Percentiles rank a stretch among this genome's conserved stretches.
Evolutionary conservation across 345 rosid species (phyloP).

Genomic region (Syzygium aromaticum): DNA sequence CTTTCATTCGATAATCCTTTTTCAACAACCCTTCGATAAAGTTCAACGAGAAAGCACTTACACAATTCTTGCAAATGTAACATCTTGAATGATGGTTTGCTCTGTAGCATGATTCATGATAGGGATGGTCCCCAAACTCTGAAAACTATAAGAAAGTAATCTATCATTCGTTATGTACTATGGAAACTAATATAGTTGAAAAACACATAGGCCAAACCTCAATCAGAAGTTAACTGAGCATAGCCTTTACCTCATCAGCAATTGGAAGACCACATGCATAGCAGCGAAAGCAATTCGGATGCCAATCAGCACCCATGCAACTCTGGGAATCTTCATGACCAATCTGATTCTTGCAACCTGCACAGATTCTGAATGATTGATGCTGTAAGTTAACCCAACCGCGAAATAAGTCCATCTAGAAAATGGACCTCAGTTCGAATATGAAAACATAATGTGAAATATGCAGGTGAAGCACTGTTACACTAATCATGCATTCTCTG

Average conservation of each 20-base stretch:
- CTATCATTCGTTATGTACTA: background rate
- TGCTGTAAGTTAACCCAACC: background rate
- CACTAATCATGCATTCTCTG: background rate
- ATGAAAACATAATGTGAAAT: background rate
- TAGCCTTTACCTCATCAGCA: constrained; percentile 41
- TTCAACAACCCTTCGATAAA: background rate
- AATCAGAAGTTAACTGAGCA: background rate
- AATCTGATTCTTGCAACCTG: constrained; percentile 28
- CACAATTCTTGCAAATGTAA: constrained; percentile 70
- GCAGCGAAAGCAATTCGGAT: constrained; percentile 33
- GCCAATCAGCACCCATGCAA: constrained; percentile 33
- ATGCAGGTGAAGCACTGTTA: background rate
- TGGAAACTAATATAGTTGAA: background rate
- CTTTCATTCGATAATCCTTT: background rate
- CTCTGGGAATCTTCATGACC: constrained; percentile 20
- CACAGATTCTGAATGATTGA: constrained; percentile 20
- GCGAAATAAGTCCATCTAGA: background rate
- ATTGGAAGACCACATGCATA: constrained; percentile 22
- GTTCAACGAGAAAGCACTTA: constrained; percentile 28
- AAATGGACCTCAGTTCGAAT: background rate
- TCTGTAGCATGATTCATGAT: constrained; percentile 67
- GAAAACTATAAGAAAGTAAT: background rate
- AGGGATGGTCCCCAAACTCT: constrained; percentile 35
- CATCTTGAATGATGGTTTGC: constrained; percentile 71
- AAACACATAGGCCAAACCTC: background rate